phyloP scores from a whole-genome alignment of 108 stramenopile species.

The Skeletonema potamos region DNA sequence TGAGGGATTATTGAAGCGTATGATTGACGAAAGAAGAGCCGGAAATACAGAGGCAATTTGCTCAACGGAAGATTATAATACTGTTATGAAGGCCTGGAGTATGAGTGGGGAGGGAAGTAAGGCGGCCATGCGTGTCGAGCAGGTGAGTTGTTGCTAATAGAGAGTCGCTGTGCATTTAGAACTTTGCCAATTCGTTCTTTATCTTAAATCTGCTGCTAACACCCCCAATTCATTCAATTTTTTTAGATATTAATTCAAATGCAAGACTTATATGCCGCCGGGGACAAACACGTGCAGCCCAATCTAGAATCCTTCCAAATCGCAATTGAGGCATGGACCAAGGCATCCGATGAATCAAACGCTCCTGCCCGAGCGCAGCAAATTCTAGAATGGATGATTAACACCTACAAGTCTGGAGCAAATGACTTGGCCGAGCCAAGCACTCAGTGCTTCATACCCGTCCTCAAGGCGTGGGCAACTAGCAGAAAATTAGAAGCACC shows the following conservation, averaged over 20 bases:
- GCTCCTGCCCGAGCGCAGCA: conserved; percentile 31
- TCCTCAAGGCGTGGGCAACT: conserved; percentile 61
- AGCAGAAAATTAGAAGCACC: conserved; percentile 58
- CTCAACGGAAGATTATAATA: conserved; percentile 64
- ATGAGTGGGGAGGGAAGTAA: conserved; percentile 43
- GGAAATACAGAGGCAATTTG: conserved; percentile 56
- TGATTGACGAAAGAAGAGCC: conserved; percentile 70
- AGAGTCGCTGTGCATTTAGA: no score
- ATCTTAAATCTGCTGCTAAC: not conserved
- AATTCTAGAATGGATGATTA: conserved; percentile 71
- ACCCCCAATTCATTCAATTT: not conserved
- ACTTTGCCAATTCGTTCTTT: not conserved
- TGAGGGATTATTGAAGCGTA: conserved; percentile 68
- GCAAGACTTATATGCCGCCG: conserved; percentile 52
- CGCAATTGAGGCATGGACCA: conserved; percentile 48
- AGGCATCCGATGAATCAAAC: conserved; percentile 37
- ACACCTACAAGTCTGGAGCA: conserved; percentile 36
- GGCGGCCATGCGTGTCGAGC: conserved; percentile 68
- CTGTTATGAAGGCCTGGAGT: conserved; percentile 70
- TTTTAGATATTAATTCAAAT: conserved; percentile 64
- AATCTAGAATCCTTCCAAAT: conserved; percentile 46
- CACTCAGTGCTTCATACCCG: conserved; percentile 63
- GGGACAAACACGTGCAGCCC: conserved; percentile 52
- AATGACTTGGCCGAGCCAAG: conserved; percentile 59
- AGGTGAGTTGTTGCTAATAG: conserved; percentile 6